phyloP scores from a whole-genome alignment of 2,329 filamentous ascomycete genomes.

The Sporothrix humicola region DNA sequence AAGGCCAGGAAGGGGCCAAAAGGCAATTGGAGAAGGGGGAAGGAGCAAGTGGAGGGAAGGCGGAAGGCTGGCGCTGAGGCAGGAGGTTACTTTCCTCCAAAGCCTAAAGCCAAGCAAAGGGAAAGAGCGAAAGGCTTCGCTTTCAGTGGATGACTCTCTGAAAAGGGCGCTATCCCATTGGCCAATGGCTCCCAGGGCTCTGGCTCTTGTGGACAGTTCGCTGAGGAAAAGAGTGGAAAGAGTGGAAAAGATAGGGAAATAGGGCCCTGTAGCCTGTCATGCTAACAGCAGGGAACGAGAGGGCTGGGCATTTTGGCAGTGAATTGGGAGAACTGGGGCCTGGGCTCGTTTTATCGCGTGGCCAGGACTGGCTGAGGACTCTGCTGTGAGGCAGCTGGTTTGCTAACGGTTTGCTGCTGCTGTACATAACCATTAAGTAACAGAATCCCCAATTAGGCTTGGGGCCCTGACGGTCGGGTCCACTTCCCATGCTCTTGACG shows the following conservation, averaged over 20 bases:
- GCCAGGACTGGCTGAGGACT: constrained; percentile 37
- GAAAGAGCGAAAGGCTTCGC: constrained; percentile 5
- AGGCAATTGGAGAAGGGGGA: not conserved
- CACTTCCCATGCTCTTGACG: constrained; percentile 14
- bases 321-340: not conserved
- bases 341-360: constrained; percentile 35
- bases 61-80: constrained; percentile 2
- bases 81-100: no score
- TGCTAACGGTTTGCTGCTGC: constrained; percentile 36
- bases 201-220: not conserved
- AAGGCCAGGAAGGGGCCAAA: not conserved
- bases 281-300: not conserved
- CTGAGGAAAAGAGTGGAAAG: no score
- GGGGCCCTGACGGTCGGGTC: constrained; percentile 21
- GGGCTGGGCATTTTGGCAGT: constrained; percentile 15
- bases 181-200: constrained; percentile 34
- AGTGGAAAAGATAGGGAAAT: not conserved
- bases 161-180: constrained; percentile 26
- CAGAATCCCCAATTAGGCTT: constrained; percentile 35
- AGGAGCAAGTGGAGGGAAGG: not conserved
- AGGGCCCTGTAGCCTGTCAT: not conserved
- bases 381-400: constrained; percentile 31
- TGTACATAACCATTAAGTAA: constrained; percentile 40
- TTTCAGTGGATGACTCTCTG: constrained; percentile 1
- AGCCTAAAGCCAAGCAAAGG: not conserved